Evolutionary conservation across 495 filamentous ascomycete genomes (phyloP), one percentile per base, ranked within the genome.

Genomic region (Tuber magnatum): DNA sequence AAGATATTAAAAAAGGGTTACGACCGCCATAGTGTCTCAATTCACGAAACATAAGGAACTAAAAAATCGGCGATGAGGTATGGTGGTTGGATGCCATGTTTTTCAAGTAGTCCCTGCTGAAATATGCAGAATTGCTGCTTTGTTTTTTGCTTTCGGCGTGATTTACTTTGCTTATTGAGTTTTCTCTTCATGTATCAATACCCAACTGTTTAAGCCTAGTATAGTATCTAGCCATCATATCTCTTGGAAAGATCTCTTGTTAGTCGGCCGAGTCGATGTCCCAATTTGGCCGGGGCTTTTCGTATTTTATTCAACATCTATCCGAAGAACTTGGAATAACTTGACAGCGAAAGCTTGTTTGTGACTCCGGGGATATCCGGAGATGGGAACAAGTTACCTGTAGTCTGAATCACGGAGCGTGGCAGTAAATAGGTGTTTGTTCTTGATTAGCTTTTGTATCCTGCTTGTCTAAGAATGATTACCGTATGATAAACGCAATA

Each of bases 1-100:
- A 42, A 41, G 71, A 71, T 76, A 73, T 40, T 79, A 75, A 78
- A 56, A 68, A n/a, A n/a, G 71, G 28, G n/a, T 42, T 32, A n/a
- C 22, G 61, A 68, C 38, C 46, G 35, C 74, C 68, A 32, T 43
- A 56, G 28, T 28, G 16, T 28, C 51, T 4, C 22, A 32, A 48
- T 46, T 74, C 46, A 44, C 38, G 35, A 61, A 46, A 44, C 71
- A 38, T 68, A 24, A 38, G n/a, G 51, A 41, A 16, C 51, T 28
- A 61, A 28, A 28, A 61, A 61, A 61, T 28, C 51, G n/a, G 24
- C 51, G n/a, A 56, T 12, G 48, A n/a, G n/a, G 22, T 56, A 56
- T 38, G 69, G 51, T 77, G 71, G 61, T 39, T 35, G 42, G 51
- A 35, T 51, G 48, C 18, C 69, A 28, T 35, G 40, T 70, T 70